Conservation (phyloP, 257 asterid genomes). For the Marsdenia floribunda region DNA sequence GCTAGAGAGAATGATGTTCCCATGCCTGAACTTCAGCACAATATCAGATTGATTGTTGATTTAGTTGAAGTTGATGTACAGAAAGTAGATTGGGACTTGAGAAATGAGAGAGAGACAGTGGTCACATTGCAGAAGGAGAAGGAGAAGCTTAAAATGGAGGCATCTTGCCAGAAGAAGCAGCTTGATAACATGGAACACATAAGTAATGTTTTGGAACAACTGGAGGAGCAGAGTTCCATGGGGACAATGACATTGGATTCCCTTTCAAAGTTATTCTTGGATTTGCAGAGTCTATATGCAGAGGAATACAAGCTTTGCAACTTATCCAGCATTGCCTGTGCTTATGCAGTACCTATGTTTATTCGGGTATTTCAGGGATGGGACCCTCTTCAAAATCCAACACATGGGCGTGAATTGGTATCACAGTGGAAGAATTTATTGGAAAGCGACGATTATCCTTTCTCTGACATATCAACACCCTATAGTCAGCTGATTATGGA, state of each 20-base stretch:
- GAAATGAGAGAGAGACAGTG: conserved; percentile 83
- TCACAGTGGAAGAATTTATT: conserved; percentile 66
- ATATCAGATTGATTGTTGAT: conserved; percentile 67
- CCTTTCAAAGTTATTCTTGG: conserved; percentile 55
- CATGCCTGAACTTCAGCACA: conserved; percentile 96
- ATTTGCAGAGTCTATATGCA: conserved; percentile 50
- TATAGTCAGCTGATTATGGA: conserved; percentile 81
- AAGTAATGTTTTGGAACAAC: conserved; percentile 41
- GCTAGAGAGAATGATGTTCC: conserved; percentile 70
- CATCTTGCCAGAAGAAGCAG: conserved; percentile 57
- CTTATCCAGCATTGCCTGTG: conserved; percentile 78
- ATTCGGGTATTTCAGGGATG: conserved; percentile 84
- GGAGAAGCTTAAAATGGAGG: conserved; percentile 63
- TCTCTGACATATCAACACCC: conserved; percentile 55
- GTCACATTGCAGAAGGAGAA: conserved; percentile 77
- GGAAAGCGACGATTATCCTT: conserved; percentile 43
- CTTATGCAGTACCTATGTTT: conserved; percentile 74
- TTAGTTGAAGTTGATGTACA: conserved; percentile 72
- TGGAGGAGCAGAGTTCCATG: conserved; percentile 50
- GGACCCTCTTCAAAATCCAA: conserved; percentile 92
- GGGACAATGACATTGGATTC: conserved; percentile 67
- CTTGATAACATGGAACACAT: conserved; percentile 61
- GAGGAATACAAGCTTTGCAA: conserved; percentile 70
- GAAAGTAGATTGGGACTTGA: conserved; percentile 67
- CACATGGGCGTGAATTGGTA: conserved; percentile 61